Base-by-base conservation (phyloP, 2,329 filamentous ascomycete species). In the Calycina herbarum region DNA sequence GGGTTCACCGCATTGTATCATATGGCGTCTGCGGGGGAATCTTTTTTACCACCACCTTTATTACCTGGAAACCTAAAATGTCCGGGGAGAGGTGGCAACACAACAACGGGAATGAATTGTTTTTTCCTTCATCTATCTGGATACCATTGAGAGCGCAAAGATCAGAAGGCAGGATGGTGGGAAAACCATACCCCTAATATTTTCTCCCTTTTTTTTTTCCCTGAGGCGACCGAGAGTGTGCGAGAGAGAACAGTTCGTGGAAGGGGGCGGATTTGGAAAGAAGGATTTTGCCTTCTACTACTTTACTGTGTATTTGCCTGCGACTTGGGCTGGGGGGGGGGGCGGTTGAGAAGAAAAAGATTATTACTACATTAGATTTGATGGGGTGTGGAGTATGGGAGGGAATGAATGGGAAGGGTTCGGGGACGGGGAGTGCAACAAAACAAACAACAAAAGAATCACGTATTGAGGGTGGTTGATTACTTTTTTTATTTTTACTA, bases 1-100 rank as follows among this genome's bases (percentile, higher is more conserved):
- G 48, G 20, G 20, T 33, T 31, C 13, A 48, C 38, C 61, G 62
- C 62, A 64, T 60, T 64, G 62, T 64, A 64, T 64, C 57, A 64
- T 64, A 64, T 59, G 62, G 62, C 42, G 62, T 64, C 57, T 54
- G 31, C 62, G 57, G 62, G 31, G 48, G 10, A 27, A 27, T 54
- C 8, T 54, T 27, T 15, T 57, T n/a, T 35, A 31, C 27, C 15
- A n/a, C 2, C 54, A 57, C 20, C 54, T 3, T 24, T 54, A 11
- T 27, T 24, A 24, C 20, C 38, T 17, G 38, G 38, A 40, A 8
- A 57, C 27, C 13, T 27, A 33, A 57, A 13, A 35, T 35, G 5
- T 57, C 27, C 6, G 29, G 27, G 56, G 31, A 31, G 15, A 17
- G 31, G 29, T n/a, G 31, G n/a, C 15, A 20, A 42, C 17, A 58